Evolutionary conservation across 2,329 filamentous ascomycete species (phyloP).

Genomic region (Talaromyces sp.): DNA sequence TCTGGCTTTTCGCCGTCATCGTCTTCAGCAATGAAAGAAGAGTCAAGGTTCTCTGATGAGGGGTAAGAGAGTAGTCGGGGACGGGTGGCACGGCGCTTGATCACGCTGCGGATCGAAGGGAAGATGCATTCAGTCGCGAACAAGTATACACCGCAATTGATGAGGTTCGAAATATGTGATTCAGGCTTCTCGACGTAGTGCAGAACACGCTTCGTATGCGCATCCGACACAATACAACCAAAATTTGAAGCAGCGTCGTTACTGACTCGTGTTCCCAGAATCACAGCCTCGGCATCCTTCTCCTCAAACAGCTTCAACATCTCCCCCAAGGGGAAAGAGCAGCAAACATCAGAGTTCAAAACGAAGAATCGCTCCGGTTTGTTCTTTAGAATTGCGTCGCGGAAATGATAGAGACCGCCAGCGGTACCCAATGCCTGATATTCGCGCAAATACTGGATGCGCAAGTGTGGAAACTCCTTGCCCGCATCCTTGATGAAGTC

Average conservation of each 20-base stretch:
- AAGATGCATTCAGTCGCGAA: conserved; percentile 96
- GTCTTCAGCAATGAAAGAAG: conserved; percentile 61
- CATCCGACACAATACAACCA: conserved; percentile 93
- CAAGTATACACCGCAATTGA: conserved; percentile 98
- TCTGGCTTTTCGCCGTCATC: conserved; percentile 75
- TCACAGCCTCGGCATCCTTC: conserved; percentile 93
- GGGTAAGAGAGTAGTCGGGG: conserved; percentile 92
- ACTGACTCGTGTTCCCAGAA: conserved; percentile 85
- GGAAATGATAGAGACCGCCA: conserved; percentile 97
- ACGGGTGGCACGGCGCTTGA: conserved; percentile 90
- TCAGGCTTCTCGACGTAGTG: conserved; percentile 99
- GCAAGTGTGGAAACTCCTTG: conserved; percentile 79
- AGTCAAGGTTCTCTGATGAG: conserved; percentile 87
- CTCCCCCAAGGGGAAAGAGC: conserved; percentile 91
- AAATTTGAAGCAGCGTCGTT: conserved; percentile 94
- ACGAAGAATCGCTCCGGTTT: conserved; percentile 94
- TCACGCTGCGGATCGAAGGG: conserved; percentile 87
- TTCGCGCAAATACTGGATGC: conserved; percentile 93
- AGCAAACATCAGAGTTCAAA: conserved; percentile 97
- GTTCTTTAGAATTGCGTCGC: conserved; percentile 96
- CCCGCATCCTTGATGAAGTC: conserved; percentile 94
- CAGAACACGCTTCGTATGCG: conserved; percentile 88
- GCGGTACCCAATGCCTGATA: conserved; percentile 95
- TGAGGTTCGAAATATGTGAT: conserved; percentile 93
- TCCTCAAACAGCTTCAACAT: conserved; percentile 95